Evolutionary conservation across 768 basidiomycete species (phyloP).

Genomic region (Dioszegia hungarica): DNA sequence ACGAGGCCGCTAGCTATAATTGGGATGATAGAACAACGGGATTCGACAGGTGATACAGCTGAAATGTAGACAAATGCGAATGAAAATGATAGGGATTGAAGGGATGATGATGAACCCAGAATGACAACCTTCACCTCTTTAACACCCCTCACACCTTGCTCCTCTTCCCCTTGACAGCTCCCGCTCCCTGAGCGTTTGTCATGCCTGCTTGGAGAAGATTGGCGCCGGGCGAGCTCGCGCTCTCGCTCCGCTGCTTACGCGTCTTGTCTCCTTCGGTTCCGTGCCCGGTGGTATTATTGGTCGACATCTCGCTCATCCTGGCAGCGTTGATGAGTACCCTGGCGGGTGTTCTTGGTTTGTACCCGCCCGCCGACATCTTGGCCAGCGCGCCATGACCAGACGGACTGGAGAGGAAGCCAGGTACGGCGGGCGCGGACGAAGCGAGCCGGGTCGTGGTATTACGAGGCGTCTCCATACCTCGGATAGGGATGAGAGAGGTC

Average conservation of each 20-base stretch:
- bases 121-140: neutral
- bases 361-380: conserved; percentile 27
- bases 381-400: conserved; percentile 21
- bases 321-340: conserved; percentile 22
- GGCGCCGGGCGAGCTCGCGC: conserved; percentile 15
- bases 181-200: neutral
- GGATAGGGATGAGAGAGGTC: conserved; percentile 26
- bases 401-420: conserved; percentile 12
- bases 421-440: conserved; percentile 18
- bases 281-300: neutral
- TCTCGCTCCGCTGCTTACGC: conserved; percentile 27
- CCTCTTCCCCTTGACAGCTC: conserved; percentile 12
- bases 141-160: conserved; percentile 3
- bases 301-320: conserved; percentile 1
- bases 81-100: too few species aligned
- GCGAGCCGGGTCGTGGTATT: conserved; percentile 13
- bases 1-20: too few species aligned
- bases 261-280: neutral
- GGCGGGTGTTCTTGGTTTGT: conserved; percentile 26
- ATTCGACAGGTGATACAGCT: neutral
- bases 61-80: neutral
- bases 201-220: neutral
- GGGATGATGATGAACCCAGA: neutral
- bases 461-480: conserved; percentile 27
- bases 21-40: too few species aligned